phyloP scores from a whole-genome alignment of 2,329 filamentous ascomycete species.

The Aureobasidium sp. region DNA sequence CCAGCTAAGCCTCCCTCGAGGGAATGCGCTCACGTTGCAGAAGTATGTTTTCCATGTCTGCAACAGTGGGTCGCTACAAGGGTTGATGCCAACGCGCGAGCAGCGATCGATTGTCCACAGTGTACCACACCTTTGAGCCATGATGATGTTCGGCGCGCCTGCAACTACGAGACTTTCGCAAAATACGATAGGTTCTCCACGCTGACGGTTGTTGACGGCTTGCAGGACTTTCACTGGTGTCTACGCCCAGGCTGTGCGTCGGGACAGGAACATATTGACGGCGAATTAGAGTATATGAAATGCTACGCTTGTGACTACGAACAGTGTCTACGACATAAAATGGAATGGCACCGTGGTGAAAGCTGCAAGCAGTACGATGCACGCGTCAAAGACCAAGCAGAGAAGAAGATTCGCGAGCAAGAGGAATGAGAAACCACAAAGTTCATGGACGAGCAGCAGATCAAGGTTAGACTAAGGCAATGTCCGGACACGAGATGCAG shows the following conservation, averaged over 20 bases:
- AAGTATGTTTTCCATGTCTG: constrained; percentile 32
- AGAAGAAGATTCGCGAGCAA: constrained; percentile 13
- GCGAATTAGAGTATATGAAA: constrained; percentile 29
- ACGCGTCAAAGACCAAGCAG: constrained; percentile 18
- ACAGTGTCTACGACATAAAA: constrained; percentile 29
- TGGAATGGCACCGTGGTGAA: constrained; percentile 31
- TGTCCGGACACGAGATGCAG: neutral
- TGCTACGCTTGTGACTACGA: constrained; percentile 28
- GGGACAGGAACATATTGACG: constrained; percentile 36
- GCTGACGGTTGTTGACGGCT: constrained; percentile 34
- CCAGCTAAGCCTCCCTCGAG: constrained; percentile 24
- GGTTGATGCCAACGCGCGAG: constrained; percentile 32
- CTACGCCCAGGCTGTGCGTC: constrained; percentile 39
- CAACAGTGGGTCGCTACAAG: constrained; percentile 31
- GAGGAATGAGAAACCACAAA: constrained; percentile 19
- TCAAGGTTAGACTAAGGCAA: constrained; percentile 17
- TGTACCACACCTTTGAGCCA: constrained; percentile 39
- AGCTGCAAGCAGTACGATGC: constrained; percentile 33
- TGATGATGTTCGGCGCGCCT: constrained; percentile 38
- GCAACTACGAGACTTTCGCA: constrained; percentile 33
- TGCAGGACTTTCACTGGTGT: constrained; percentile 46
- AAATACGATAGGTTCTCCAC: constrained; percentile 40
- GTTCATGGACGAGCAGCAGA: constrained; percentile 12
- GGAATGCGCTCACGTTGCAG: constrained; percentile 25
- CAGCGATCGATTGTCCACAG: constrained; percentile 45